Evolutionary conservation across 140 eudicot species (phyloP).

Genomic region (Senecio squalidus): DNA sequence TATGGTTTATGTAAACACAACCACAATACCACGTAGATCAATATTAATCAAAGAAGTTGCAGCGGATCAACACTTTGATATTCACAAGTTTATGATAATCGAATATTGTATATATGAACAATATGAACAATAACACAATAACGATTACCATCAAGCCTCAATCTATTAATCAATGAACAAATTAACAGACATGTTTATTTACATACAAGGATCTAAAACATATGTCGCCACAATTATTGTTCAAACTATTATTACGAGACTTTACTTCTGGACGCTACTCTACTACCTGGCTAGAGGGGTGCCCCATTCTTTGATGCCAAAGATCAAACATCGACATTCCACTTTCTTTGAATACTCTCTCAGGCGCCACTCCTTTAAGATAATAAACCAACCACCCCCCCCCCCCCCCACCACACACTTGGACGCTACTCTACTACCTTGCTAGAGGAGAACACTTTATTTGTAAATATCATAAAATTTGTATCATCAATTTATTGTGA

Average conservation of each 20-base stretch:
- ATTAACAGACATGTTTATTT: too few relatives aligned
- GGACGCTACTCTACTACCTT: too few relatives aligned
- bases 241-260: not conserved
- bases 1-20: too few relatives aligned
- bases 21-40: too few relatives aligned
- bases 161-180: too few relatives aligned
- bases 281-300: not conserved
- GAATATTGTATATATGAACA: too few relatives aligned
- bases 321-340: not conserved
- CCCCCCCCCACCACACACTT: constrained; percentile 1
- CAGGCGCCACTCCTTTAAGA: constrained; percentile 5
- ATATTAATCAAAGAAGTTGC: too few relatives aligned
- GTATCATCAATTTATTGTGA: not conserved
- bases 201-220: too few relatives aligned
- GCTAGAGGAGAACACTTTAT: not conserved
- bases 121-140: too few relatives aligned
- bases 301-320: constrained; percentile 6
- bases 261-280: not conserved
- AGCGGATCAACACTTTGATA: too few relatives aligned
- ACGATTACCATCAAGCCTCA: too few relatives aligned
- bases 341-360: not conserved
- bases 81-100: too few relatives aligned
- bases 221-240: not conserved
- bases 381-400: not conserved
- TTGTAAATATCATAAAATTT: not conserved